Base-by-base conservation (phyloP, 2,329 filamentous ascomycete genomes). In the Aspergillus sclerotialis region DNA sequence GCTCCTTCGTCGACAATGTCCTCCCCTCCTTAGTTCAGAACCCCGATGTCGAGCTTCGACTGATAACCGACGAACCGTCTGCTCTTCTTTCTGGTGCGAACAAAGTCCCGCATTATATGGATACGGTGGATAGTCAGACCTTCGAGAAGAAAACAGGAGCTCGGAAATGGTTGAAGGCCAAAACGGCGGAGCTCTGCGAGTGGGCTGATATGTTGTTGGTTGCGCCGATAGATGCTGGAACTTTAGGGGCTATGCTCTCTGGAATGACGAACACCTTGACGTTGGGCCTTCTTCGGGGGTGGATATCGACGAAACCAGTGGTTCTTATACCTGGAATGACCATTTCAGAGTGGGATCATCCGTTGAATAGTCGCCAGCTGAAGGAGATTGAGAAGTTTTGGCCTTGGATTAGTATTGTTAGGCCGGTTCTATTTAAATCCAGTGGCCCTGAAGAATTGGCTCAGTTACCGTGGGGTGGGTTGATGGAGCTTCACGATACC, bases 171-270 rank as follows among this genome's bases (percentile, higher is more conserved):
- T 43, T 65, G 29, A 60, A 60, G 39, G 55, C 55, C n/a, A 64
- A 64, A 38, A 60, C 61, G 24, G 60, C 61, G 5, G 81, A 86
- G 44, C 63, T 93, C 40, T 85, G 87, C 45, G 76, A 85, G 41
- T 95, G 89, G 89, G 86, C 89, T 5, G 84, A 94, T 60, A 65
- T 94, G 45, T 71, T 94, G 38, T 79, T 94, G 19, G 75, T 94
- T 36, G 84, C 84, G 5, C 87, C 89, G 3, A 81, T 94, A 31
- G 84, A 92, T 57, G 85, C 87, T 6, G 84, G 92, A 54, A 82
- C 81, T 36, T 72, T 94, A 36, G 84, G 84, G 18, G 86, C 86
- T 56, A 94, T 95, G 87, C 70, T 94, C 53, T 78, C 82, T 35
- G 89, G 89, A 33, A 75, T 90, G 37, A 81, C 85, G 3, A 86